Base-by-base conservation (phyloP, 768 basidiomycete species). In the Tulasnella sp. region DNA sequence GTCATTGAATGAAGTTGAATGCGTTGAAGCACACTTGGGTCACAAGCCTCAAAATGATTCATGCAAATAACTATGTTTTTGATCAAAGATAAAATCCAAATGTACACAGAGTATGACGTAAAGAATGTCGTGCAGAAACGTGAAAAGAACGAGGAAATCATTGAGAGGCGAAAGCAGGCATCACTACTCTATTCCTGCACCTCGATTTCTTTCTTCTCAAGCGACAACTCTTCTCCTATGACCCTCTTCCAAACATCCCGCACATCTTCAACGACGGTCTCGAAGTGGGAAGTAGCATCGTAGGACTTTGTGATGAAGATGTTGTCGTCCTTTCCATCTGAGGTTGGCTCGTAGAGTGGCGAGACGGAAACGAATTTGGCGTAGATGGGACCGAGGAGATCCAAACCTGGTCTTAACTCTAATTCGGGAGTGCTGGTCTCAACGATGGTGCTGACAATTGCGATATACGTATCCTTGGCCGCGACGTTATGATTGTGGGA, bases 211-310 rank as follows among this genome's bases (percentile, higher is more conserved):
- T 85, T 76, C 70, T 91, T 88, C 80, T 86, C 90, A 59, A 93
- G 75, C 48, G 81, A 84, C 46, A 93, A 73, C 44, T 82, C 78
- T 19, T 16, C 4, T 44, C 85, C 89, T 3, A 74, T 72, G 47
- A 93, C 79, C 48, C 92, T 75, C 71, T 83, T 80, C 89, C 90
- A 99, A 35, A 98, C 88, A 66, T 96, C 86, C 55, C 84, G 82
- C 32, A 99, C 95, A 54, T 99, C 93, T 45, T 96, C 90, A 22
- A 93, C 89, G 41, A 98, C 92, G 24, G 89, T 95, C 73, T 99
- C 95, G 65, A 99, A 98, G 70, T 99, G 95, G 25, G 88, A 91
- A 9, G 95, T 96, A 6, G 95, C 93, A 64, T 99, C 95, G 68
- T 98, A 99, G 13, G 91, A 95, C 49, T 83, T 83, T 48, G 95